Evolutionary conservation across 768 basidiomycete species (phyloP), one percentile per base, ranked within the genome.

Genomic region (Lentinula guzmanii): DNA sequence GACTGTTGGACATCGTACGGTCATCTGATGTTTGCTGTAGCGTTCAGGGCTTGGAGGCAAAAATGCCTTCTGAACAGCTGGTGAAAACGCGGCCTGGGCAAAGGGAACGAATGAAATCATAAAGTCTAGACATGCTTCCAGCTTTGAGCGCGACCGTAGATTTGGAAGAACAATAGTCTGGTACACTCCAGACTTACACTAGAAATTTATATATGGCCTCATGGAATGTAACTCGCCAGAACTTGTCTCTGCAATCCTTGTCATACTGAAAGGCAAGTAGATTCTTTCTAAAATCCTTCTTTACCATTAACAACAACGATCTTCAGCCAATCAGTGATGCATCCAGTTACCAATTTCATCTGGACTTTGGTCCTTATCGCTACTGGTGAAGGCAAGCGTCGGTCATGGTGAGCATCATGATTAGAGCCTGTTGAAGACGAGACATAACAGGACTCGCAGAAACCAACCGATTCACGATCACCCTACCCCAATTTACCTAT

Each of bases 351-450:
- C 8, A 18, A 48, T 9, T 58, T 43, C 15, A 16, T 58, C 10
- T 58, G 57, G 57, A 58, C 57, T 31, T 46, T 58, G 45, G 21
- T 58, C 24, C 45, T 58, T 4, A 58, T 58, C 31, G 57, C 43
- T 45, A 31, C 28, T 45, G 57, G 57, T 9, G 57, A 58, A 58
- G 57, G 57, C 21, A 58, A 58, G 21, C 42, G 57, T 45, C 54
- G 54, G 8, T 16, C 33, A 39, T 37, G 37, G 54, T 56, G 41
- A 21, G 54, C 37, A 41, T 4, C 2, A 39, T 56, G 24, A 31
- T 2, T 16, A 3, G 3, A 16, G 8, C 16, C 21, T 52, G 1
- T 1, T 6, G 13, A 24, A 48, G 21, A 15, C 37, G 37, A 39
- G 13, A 39, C 2, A 13, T 39, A 8, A 39, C 37, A 39, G 28